phyloP scores from a whole-genome alignment of 768 basidiomycete species.

The Boletellus sp. region DNA sequence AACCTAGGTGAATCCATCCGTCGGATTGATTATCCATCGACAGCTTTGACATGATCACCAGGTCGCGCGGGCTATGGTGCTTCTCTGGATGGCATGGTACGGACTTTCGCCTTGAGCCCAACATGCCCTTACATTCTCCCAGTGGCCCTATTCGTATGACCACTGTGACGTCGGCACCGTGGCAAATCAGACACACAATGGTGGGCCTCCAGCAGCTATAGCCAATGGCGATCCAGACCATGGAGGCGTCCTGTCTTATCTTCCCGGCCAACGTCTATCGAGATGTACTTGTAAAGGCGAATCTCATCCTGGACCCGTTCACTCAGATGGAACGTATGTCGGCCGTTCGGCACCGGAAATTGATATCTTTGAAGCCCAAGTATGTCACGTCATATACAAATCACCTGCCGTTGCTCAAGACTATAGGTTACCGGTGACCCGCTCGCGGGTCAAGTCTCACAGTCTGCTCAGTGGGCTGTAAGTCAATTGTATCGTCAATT shows the following conservation, averaged over 20 bases:
- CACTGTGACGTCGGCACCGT: constrained; percentile 92
- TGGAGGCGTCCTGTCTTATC: constrained; percentile 64
- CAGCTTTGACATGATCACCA: constrained; percentile 10
- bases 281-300: constrained; percentile 86
- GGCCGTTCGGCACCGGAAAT: constrained; percentile 88
- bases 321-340: constrained; percentile 70
- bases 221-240: constrained; percentile 55
- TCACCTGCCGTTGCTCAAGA: constrained; percentile 11
- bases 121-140: background rate
- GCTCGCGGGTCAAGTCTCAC: constrained; percentile 62
- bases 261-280: constrained; percentile 84
- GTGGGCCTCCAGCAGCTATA: constrained; percentile 57
- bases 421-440: constrained; percentile 35
- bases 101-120: constrained; percentile 16
- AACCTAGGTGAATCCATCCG: constrained; percentile 54
- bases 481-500: constrained; percentile 24
- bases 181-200: constrained; percentile 75
- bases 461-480: constrained; percentile 80
- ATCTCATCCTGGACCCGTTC: constrained; percentile 82
- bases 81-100: constrained; percentile 75
- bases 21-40: background rate
- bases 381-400: constrained; percentile 23
- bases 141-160: constrained; percentile 86
- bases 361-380: constrained; percentile 85
- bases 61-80: constrained; percentile 89